Conservation (phyloP, 2,329 filamentous ascomycete genomes). For the Paracamarosporium sp. region DNA sequence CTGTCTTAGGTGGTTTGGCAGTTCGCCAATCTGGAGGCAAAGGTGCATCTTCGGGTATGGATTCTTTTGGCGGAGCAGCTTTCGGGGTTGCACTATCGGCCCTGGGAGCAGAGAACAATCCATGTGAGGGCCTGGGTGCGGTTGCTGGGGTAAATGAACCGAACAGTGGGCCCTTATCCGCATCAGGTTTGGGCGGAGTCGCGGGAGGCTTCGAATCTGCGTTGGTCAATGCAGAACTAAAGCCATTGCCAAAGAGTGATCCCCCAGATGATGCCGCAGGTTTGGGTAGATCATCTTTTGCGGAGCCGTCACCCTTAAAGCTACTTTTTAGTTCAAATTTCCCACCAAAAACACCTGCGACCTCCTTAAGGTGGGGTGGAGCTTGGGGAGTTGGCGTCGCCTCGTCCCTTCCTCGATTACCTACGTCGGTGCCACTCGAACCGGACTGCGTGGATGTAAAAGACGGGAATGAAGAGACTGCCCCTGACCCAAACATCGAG, state of each 20-base stretch:
- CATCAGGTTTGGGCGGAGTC: constrained; percentile 50
- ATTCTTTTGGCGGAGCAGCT: constrained; percentile 11
- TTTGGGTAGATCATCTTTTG: constrained; percentile 65
- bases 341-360: constrained; percentile 38
- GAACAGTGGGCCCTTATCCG: constrained; percentile 38
- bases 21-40: constrained; percentile 46
- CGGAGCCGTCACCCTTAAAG: constrained; percentile 69
- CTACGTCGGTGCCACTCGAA: constrained; percentile 32
- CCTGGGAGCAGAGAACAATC: constrained; percentile 12
- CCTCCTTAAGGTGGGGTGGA: constrained; percentile 25
- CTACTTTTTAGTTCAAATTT: constrained; percentile 73
- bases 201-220: constrained; percentile 30
- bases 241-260: constrained; percentile 67
- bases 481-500: constrained; percentile 35
- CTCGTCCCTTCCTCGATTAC: constrained; percentile 39
- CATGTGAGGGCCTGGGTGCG: constrained; percentile 25
- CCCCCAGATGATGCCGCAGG: constrained; percentile 52
- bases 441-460: constrained; percentile 37
- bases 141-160: constrained; percentile 45
- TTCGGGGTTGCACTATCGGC: constrained; percentile 13
- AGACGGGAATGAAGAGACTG: constrained; percentile 35
- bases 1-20: constrained; percentile 36
- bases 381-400: constrained; percentile 42
- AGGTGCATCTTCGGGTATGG: constrained; percentile 26
- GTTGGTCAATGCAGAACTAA: constrained; percentile 61